These are phyloP conservation scores for Dothistroma pini DNA, from an alignment of 2,329 filamentous ascomycete species.

Conservation along the genomic window DNA sequence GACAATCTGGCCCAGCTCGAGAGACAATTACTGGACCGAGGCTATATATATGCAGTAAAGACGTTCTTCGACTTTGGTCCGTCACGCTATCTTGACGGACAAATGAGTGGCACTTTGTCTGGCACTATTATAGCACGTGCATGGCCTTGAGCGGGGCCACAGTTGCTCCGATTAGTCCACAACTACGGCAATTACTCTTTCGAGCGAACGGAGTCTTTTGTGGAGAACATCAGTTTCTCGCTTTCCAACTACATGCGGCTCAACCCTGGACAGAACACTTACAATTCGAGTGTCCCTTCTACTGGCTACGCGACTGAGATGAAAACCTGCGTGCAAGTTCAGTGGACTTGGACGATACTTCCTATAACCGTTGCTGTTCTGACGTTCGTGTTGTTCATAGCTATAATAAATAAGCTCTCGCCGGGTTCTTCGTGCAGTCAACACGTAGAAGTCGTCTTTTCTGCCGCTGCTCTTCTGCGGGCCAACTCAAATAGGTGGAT, in stretches of 20 bases:
- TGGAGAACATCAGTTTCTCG: slow-evolving; percentile 12
- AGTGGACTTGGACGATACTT: slow-evolving; percentile 11
- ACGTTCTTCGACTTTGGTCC: not conserved
- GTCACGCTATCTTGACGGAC: not conserved
- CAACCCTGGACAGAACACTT: not conserved
- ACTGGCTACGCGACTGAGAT: not conserved
- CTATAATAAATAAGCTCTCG: not conserved
- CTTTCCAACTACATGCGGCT: slow-evolving; percentile 14
- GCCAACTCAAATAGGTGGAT: not conserved
- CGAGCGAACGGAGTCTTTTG: slow-evolving; percentile 4
- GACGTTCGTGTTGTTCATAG: slow-evolving; percentile 13
- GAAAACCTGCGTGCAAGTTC: slow-evolving; percentile 13
- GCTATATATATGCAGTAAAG: slow-evolving; percentile 1
- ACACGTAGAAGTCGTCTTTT: slow-evolving; percentile 13
- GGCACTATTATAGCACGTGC: not conserved
- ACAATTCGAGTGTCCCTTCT: slow-evolving; percentile 1
- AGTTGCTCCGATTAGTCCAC: slow-evolving; percentile 10
- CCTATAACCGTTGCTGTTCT: slow-evolving; percentile 5
- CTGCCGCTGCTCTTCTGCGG: slow-evolving; percentile 13
- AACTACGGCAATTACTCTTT: slow-evolving; percentile 10
- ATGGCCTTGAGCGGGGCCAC: slow-evolving; percentile 8
- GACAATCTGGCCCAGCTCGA: not conserved
- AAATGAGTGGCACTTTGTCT: not conserved
- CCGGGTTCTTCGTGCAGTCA: slow-evolving; percentile 4
- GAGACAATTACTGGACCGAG: not conserved